Evolutionary conservation across 2,329 filamentous ascomycete species (phyloP), one percentile per base, ranked within the genome.

Genomic region (Chaetomiaceae sp.): DNA sequence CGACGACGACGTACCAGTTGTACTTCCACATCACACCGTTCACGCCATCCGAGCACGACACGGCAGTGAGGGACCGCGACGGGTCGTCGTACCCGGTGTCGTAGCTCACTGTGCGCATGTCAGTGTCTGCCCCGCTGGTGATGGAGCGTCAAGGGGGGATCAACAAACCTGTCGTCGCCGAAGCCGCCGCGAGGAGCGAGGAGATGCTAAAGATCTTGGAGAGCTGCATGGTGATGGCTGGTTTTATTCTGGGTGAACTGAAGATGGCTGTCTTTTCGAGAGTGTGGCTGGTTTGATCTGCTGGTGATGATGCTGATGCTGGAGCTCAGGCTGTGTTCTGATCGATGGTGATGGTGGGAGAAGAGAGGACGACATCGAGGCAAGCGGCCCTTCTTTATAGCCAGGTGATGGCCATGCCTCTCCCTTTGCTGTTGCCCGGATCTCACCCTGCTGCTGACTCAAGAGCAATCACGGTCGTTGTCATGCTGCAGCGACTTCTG

Each of bases 51-150:
- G 81, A 85, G 77, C 85, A 89, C 55, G 82, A 66, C 39, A 89
- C 75, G 5, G 63, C 66, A 30, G 68, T 73, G 48, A 91, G 66
- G 39, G 78, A 73, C 51, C 81, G 77, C 53, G 58, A 58, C 40
- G 65, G 65, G 56, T 84, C 71, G 63, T 91, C 87, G 70, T 88
- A 93, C 63, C 77, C 81, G 17, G 71, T 69, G 70, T 91, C 87
- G 68, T 84, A 92, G 57, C 83, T 85, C 62, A 90, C 85, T 66
- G 63, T 67, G 44, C 3, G 9, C 6, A 4, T 9, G 33, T 38
- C 25, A 33, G 38, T 50, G 17, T 46, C 16, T 25, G 23, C 17
- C 16, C 13, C 2, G 25, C 6, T 12, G 8, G 13, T 23, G 3
- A 3, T 21, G 21, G n/a, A 13, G 7, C 9, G 30, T 12, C 12